Evolutionary conservation across 177 flowering plant species (phyloP), one percentile per base, ranked within the genome.

Genomic region (Vitis hybrid): DNA sequence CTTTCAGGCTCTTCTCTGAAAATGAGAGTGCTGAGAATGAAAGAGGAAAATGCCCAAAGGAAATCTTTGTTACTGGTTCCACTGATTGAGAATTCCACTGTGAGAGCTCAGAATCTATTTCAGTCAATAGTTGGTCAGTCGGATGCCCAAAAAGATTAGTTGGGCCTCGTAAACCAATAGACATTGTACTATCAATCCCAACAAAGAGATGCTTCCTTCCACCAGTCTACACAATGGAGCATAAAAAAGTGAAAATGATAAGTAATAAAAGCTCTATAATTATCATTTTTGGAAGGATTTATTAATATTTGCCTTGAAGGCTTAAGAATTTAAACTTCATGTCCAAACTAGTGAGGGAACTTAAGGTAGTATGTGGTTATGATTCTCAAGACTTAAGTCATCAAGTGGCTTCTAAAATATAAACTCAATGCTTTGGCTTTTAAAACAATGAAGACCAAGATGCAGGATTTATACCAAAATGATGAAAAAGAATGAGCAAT

Each of bases 111-210:
- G 81, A 55, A 68, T 86, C 95, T 53, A 95, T 35, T 46, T 91
- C 89, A 52, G 48, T 58, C 24, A 93, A 79, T 27, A 95, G 79
- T 71, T 86, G 60, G 49, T 93, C 97, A 55, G 96, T 87, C 50
- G 99, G 98, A 82, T 95, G 99, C 53, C 98, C 98, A 82, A 93
- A 91, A 46, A 95, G 83, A 84, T 95, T 93, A 17, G 98, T 93
- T 64, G 99, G 99, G 59, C 98, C 97, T 30, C 97, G 85, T 65
- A 90, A 59, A 65, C 99, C 99, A 58, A 83, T 66, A 52, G 82
- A 63, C 89, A 84, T 84, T 57, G 94, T 83, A 82, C 88, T 93
- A 73, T 95, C 99, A 74, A 95, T 67, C 60, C 96, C 96, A 51
- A 95, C 98, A 79, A 95, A 95, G 20, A 91, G 85, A 85, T 93